Conservation (phyloP, 768 basidiomycete species). For the Pleurotus citrinopileatus region DNA sequence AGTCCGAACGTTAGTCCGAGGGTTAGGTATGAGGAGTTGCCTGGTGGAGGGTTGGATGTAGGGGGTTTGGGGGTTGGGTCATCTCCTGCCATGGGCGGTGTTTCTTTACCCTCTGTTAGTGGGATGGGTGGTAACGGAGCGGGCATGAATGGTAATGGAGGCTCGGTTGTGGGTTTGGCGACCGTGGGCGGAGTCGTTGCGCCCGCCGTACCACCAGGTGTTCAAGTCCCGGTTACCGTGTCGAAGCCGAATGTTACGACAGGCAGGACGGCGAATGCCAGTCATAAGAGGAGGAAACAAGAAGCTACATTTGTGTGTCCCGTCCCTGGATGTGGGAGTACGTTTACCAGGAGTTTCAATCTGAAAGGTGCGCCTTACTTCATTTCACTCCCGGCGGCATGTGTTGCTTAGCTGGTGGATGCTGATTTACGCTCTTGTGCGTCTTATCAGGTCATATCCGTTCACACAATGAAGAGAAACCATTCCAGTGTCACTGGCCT, state of each 20-base stretch:
- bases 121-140: not conserved
- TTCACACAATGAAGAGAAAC: conserved; percentile 92
- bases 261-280: conserved; percentile 83
- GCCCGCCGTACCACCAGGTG: conserved; percentile 2
- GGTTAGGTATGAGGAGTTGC: conserved; percentile 49
- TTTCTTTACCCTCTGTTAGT: not conserved
- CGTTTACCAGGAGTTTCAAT: conserved; percentile 92
- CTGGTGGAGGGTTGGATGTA: conserved; percentile 18
- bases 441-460: conserved; percentile 74
- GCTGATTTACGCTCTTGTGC: conserved; percentile 4
- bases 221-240: conserved; percentile 19
- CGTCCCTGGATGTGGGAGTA: conserved; percentile 80
- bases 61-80: conserved; percentile 13
- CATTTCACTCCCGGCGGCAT: no score
- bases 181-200: conserved; percentile 3
- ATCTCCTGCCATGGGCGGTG: conserved; percentile 7
- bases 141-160: not conserved
- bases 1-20: conserved; percentile 66
- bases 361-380: conserved; percentile 63
- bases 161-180: not conserved
- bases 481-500: conserved; percentile 93
- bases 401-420: not conserved
- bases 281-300: conserved; percentile 80
- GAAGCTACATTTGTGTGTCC: conserved; percentile 85
- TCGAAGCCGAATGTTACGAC: conserved; percentile 89